A percentile compares a stretch with the other conserved stretches of the same genome.
Evolutionary conservation across 257 asterid species (phyloP).

Genomic region (Fraxinus quadrangulata): DNA sequence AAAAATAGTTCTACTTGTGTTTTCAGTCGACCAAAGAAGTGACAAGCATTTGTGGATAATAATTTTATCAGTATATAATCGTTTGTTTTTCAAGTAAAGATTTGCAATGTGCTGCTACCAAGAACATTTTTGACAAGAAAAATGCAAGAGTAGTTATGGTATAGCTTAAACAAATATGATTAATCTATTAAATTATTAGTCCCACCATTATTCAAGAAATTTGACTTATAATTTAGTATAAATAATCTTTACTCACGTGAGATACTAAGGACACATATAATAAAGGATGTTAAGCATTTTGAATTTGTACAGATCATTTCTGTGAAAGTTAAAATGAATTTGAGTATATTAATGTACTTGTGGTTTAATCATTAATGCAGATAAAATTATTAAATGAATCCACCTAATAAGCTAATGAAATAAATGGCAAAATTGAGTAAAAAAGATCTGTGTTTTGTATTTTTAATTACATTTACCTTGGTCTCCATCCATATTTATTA

Average conservation of each 20-base stretch:
- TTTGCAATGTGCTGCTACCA: neutral
- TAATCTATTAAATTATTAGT: too few species aligned
- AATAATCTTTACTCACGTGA: neutral
- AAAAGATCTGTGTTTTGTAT: too few species aligned
- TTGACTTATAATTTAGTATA: neutral
- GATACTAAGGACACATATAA: neutral
- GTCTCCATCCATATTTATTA: too few species aligned
- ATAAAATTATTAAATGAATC: slow-evolving; percentile 11
- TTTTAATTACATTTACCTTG: too few species aligned
- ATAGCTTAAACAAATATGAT: neutral
- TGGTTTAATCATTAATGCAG: neutral
- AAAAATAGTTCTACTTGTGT: too few species aligned
- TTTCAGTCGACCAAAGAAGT: too few species aligned
- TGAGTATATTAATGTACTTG: neutral
- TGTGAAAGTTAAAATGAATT: neutral
- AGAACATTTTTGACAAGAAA: neutral
- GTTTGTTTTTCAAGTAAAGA: neutral
- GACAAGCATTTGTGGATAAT: too few species aligned
- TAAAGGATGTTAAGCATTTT: too few species aligned
- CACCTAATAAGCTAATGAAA: slow-evolving; percentile 28
- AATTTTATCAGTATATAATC: too few species aligned
- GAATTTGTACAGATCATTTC: neutral
- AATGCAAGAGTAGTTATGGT: too few species aligned
- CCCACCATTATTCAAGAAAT: neutral
- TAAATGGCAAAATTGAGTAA: slow-evolving; percentile 13